phyloP scores from a whole-genome alignment of 2,329 filamentous ascomycete species.

The Pyrenophora teres region DNA sequence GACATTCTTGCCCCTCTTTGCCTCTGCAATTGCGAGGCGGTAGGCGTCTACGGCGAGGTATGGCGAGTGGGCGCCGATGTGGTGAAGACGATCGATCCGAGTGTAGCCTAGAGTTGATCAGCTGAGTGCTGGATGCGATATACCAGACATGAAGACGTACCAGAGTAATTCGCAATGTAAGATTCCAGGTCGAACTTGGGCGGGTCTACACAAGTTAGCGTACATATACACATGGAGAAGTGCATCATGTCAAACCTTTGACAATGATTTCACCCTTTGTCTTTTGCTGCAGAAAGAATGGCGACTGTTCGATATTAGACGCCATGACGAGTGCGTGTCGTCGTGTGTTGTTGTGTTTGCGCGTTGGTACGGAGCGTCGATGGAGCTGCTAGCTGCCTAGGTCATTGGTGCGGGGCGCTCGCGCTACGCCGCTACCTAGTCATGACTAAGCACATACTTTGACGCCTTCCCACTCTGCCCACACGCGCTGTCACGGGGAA shows the following conservation, averaged over 20 bases:
- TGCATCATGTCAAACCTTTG: slow-evolving; percentile 32
- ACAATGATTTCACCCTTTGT: slow-evolving; percentile 36
- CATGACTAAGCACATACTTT: slow-evolving; percentile 14
- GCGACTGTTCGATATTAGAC: slow-evolving; percentile 41
- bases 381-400: slow-evolving; percentile 18
- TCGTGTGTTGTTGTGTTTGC: slow-evolving; percentile 10
- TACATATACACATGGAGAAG: neutral
- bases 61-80: slow-evolving; percentile 79
- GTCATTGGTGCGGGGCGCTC: slow-evolving; percentile 21
- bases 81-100: slow-evolving; percentile 76
- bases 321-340: slow-evolving; percentile 34
- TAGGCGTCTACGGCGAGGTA: slow-evolving; percentile 79
- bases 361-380: slow-evolving; percentile 15
- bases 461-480: neutral
- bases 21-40: slow-evolving; percentile 74
- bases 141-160: slow-evolving; percentile 53
- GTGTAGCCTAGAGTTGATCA: slow-evolving; percentile 66
- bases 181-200: slow-evolving; percentile 91
- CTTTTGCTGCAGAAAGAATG: slow-evolving; percentile 41
- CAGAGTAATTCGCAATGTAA: slow-evolving; percentile 87
- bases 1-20: slow-evolving; percentile 76
- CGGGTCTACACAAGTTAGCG: slow-evolving; percentile 58
- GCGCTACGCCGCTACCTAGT: neutral
- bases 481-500: slow-evolving; percentile 3
- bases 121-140: neutral